Evolutionary conservation across 148 eudicot genomes (phyloP).

Genomic region (Tetragonia tetragonoides): DNA sequence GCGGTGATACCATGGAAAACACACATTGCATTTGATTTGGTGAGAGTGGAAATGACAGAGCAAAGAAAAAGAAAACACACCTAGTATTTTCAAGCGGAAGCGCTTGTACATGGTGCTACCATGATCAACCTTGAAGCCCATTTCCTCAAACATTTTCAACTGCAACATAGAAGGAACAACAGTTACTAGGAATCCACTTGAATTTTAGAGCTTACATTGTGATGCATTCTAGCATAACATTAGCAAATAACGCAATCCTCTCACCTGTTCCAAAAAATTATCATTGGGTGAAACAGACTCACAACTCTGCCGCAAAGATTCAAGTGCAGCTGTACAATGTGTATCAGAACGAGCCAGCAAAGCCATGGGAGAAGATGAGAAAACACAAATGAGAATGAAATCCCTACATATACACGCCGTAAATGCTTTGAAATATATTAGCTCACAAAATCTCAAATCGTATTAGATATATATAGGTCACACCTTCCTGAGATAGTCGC

Average conservation of each 20-base stretch:
- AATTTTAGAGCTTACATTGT: background rate
- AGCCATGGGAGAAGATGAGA: slow-evolving; percentile 9
- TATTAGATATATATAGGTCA: slow-evolving; percentile 18
- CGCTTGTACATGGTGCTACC: slow-evolving; percentile 75
- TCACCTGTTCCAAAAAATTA: slow-evolving; percentile 86
- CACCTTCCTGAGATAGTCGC: slow-evolving; percentile 81
- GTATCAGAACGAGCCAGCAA: slow-evolving; percentile 20
- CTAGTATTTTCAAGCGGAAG: slow-evolving; percentile 70
- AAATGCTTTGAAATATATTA: slow-evolving; percentile 5
- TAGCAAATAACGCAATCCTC: slow-evolving; percentile 1
- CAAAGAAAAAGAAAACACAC: slow-evolving; percentile 30
- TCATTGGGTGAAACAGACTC: slow-evolving; percentile 87
- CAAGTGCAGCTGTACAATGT: slow-evolving; percentile 68
- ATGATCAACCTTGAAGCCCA: slow-evolving; percentile 85
- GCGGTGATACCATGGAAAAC: slow-evolving; percentile 1
- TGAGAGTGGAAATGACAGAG: background rate
- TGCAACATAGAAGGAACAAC: slow-evolving; percentile 29
- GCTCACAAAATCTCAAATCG: slow-evolving; percentile 1
- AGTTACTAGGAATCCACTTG: background rate
- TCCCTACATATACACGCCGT: background rate
- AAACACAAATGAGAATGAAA: slow-evolving; percentile 15
- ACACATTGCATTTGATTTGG: background rate
- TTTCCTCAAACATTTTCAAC: slow-evolving; percentile 81
- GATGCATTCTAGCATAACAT: background rate
- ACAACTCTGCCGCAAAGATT: slow-evolving; percentile 66